A percentile compares a stretch with the other conserved stretches of the same genome.
Evolutionary conservation across 2,329 filamentous ascomycete species (phyloP).

Genomic region (Emericellopsis atlantica): DNA sequence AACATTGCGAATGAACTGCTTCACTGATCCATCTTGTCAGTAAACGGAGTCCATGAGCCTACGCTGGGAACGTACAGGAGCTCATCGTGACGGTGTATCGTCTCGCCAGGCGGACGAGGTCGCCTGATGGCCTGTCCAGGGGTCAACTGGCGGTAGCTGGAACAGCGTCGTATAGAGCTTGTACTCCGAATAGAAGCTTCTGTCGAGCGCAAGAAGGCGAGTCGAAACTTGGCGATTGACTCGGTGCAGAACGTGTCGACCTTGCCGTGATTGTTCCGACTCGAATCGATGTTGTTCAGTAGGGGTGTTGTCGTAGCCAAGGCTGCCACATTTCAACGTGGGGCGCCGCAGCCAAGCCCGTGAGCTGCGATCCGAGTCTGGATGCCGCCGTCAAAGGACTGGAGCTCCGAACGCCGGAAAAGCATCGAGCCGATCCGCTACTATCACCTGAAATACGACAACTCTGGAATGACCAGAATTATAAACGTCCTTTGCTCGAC

Average conservation of each 20-base stretch:
- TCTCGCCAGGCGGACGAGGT: not conserved
- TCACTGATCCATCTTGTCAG: slow-evolving; percentile 46
- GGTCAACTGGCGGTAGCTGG: not conserved
- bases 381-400: not conserved
- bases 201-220: not conserved
- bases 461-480: too few relatives aligned
- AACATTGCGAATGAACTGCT: slow-evolving; percentile 99
- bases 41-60: not conserved
- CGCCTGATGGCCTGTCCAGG: slow-evolving; percentile 1
- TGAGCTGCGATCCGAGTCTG: too few relatives aligned
- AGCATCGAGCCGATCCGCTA: not conserved
- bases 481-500: too few relatives aligned
- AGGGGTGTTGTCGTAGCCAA: not conserved
- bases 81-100: slow-evolving; percentile 4
- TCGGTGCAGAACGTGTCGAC: too few relatives aligned
- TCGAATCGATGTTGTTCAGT: not conserved
- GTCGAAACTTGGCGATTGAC: not conserved
- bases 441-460: too few relatives aligned
- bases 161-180: not conserved
- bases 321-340: slow-evolving; percentile 2
- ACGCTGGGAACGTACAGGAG: slow-evolving; percentile 3
- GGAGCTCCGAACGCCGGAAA: not conserved
- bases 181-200: not conserved
- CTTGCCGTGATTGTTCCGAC: not conserved
- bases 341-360: not conserved